Base-by-base conservation (phyloP, 2,329 filamentous ascomycete genomes). In the Zymoseptoria pseudotritici region DNA sequence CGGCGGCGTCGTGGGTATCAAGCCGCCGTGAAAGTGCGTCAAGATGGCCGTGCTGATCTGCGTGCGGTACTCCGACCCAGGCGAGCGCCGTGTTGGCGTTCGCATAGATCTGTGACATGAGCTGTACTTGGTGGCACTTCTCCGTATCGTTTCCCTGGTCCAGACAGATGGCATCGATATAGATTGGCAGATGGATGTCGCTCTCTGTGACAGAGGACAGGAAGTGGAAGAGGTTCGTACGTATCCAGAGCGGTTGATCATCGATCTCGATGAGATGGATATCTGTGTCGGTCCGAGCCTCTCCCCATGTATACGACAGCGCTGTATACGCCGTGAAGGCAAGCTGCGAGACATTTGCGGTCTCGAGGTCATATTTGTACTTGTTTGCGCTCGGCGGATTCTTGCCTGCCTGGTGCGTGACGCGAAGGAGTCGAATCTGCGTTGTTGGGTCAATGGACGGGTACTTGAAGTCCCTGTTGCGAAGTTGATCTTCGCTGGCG, bases 221-320 rank as follows among this genome's bases (percentile, higher is more conserved):
- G 10, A 20, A 26, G 9, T 24, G 29, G 19, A 46, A 58, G 17
- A 55, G 36, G 52, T 54, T 54, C 42, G 22, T 59, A n/a, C 36
- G 11, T 29, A 36, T n/a, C 36, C 17, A 24, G 17, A 17, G 17
- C 49, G 36, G 6, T 17, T 46, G 31, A 17, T 51, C 13, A 52
- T 20, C n/a, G 24, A 50, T 11, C 26, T 55, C 10, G 9, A 24
- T 31, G 22, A 11, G 17, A 22, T 19, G 5, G n/a, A 24, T 26
- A 49, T 36, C 20, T 22, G n/a, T 53, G 13, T 50, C 36, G 55
- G 55, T 50, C 20, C 55, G 24, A n/a, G 55, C 55, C 49, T 55
- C 36, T 19, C 57, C 57, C 57, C 31, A 58, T 17, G 13, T 17
- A 52, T 58, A 55, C 4, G 57, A 58, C 13, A 55, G 36, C 20